Evolutionary conservation across 352 stramenopile species (phyloP).

Genomic region (Pythium plurisporium): DNA sequence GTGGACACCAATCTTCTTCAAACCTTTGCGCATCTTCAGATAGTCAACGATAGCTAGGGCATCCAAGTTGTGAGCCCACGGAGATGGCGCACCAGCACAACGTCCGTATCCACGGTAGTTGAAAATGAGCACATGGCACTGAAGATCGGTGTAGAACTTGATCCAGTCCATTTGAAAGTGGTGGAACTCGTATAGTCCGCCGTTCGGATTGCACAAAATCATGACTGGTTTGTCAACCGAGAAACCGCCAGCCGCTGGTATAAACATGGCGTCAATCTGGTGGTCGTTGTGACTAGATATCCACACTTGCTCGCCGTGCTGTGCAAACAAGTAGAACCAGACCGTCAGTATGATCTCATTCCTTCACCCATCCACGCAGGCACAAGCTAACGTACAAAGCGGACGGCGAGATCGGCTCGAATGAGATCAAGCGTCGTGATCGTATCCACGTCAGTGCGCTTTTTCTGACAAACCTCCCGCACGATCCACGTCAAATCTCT

Average conservation of each 20-base stretch:
- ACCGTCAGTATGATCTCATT: background rate
- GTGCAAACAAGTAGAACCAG: background rate
- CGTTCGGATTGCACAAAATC: slow-evolving; percentile 84
- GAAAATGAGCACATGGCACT: slow-evolving; percentile 79
- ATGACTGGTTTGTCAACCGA: slow-evolving; percentile 41
- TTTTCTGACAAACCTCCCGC: slow-evolving; percentile 46
- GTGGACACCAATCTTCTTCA: slow-evolving; percentile 68
- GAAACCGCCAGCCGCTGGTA: slow-evolving; percentile 40
- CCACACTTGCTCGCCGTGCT: slow-evolving; percentile 82
- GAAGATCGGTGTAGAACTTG: slow-evolving; percentile 79
- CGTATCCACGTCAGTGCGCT: slow-evolving; percentile 38
- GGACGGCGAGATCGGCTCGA: slow-evolving; percentile 67
- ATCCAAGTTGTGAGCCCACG: slow-evolving; percentile 58
- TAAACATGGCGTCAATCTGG: slow-evolving; percentile 77
- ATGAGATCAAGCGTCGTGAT: slow-evolving; percentile 79
- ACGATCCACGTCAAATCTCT: slow-evolving; percentile 47
- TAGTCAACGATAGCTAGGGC: slow-evolving; percentile 71
- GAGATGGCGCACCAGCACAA: slow-evolving; percentile 56
- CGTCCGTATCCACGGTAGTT: slow-evolving; percentile 87
- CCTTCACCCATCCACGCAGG: too few species aligned
- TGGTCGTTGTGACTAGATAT: slow-evolving; percentile 56
- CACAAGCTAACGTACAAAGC: slow-evolving; percentile 49
- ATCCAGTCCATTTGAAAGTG: slow-evolving; percentile 89
- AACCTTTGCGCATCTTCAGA: slow-evolving; percentile 42
- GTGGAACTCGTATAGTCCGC: slow-evolving; percentile 83